These are phyloP conservation scores for Arabidopsis hybrid DNA, from an alignment of 441 rosid genomes.

Conservation along the genomic window DNA sequence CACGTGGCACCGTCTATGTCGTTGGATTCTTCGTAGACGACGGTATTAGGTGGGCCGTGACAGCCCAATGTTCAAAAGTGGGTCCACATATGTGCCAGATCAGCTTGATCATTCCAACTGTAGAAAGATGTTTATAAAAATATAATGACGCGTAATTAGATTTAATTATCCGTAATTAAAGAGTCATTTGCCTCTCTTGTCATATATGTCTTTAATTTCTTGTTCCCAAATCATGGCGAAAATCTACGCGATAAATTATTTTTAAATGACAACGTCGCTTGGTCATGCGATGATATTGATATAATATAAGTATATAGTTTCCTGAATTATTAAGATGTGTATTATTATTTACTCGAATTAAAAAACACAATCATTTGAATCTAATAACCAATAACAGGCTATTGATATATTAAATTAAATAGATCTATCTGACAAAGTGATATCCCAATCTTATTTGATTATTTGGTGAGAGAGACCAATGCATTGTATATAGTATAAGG, in stretches of 20 bases:
- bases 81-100: slow-evolving; percentile 37
- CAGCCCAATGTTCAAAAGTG: slow-evolving; percentile 23
- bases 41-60: slow-evolving; percentile 45
- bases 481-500: not conserved
- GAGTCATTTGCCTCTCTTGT: not conserved
- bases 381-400: slow-evolving; percentile 15
- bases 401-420: not conserved
- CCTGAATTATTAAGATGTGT: slow-evolving; percentile 33
- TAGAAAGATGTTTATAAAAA: not conserved
- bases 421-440: slow-evolving; percentile 40
- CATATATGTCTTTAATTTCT: slow-evolving; percentile 17
- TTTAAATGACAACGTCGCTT: slow-evolving; percentile 27
- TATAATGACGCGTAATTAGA: slow-evolving; percentile 29
- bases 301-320: slow-evolving; percentile 8
- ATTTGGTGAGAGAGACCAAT: slow-evolving; percentile 19
- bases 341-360: not conserved
- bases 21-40: slow-evolving; percentile 46
- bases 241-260: slow-evolving; percentile 14
- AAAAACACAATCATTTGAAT: slow-evolving; percentile 17
- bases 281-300: slow-evolving; percentile 30
- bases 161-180: not conserved
- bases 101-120: slow-evolving; percentile 40
- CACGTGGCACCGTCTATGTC: slow-evolving; percentile 41
- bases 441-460: slow-evolving; percentile 26
- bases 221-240: slow-evolving; percentile 26